These are phyloP conservation scores for Monoraphidium neglectum DNA, from an alignment of 139 green algal species.

Conservation along the genomic window DNA sequence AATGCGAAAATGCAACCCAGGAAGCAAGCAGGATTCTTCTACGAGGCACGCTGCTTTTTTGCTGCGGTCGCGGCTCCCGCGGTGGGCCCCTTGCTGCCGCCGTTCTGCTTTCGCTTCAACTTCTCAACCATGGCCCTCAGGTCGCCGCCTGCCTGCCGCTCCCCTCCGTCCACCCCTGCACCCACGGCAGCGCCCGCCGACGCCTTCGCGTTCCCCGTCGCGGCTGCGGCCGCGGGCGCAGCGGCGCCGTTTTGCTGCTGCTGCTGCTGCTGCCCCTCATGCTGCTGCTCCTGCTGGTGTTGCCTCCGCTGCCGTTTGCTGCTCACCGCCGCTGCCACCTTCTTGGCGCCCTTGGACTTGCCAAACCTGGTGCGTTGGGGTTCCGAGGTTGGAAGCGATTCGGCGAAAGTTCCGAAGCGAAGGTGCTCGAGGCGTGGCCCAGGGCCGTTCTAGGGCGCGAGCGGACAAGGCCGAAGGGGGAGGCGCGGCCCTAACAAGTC, in stretches of 20 bases:
- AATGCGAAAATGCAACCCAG: no score
- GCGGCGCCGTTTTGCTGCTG: background rate
- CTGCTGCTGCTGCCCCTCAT: conserved; percentile 21
- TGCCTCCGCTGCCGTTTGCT: conserved; percentile 1
- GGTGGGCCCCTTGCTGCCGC: conserved; percentile 28
- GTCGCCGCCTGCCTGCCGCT: conserved; percentile 25
- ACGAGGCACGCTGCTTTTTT: no score
- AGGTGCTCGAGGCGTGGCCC: conserved; percentile 68
- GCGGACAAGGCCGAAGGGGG: background rate
- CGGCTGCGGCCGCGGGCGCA: background rate
- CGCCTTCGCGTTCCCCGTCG: background rate
- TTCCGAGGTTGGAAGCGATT: conserved; percentile 84
- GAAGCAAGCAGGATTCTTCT: no score
- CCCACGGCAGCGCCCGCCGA: no score
- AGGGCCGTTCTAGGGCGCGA: conserved; percentile 7
- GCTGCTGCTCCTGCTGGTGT: conserved; percentile 16
- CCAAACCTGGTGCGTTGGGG: conserved; percentile 87
- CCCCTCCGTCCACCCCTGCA: background rate
- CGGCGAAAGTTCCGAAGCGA: conserved; percentile 78
- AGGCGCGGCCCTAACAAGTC: no score
- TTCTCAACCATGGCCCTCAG: conserved; percentile 70
- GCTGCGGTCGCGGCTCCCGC: no score
- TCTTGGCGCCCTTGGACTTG: conserved; percentile 30
- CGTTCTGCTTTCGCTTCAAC: conserved; percentile 72
- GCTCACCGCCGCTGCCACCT: conserved; percentile 19